A percentile compares a stretch with the other conserved stretches of the same genome.
Conservation (phyloP, 495 filamentous ascomycete species). For the Penicillium egyptiacum region DNA sequence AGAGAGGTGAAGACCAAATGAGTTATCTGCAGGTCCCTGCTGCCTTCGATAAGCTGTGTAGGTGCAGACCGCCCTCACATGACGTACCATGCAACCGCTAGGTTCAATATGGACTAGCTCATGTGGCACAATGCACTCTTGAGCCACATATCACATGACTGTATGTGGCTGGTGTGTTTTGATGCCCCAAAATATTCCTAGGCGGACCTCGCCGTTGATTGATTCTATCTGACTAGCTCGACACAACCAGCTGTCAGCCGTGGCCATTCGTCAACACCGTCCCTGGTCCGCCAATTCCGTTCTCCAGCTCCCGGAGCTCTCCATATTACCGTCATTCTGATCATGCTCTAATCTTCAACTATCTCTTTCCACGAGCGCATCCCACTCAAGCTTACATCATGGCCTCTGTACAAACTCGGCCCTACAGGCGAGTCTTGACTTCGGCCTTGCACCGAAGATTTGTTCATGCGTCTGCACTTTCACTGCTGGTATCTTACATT, state of each 20-base stretch:
- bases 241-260: conserved; percentile 8
- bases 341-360: conserved; percentile 38
- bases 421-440: conserved; percentile 88
- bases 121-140: conserved; percentile 11
- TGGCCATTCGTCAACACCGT: conserved; percentile 9
- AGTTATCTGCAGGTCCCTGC: conserved; percentile 18
- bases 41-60: conserved; percentile 24
- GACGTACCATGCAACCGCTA: conserved; percentile 30
- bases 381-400: conserved; percentile 41
- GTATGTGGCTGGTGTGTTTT: conserved; percentile 44
- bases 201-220: conserved; percentile 14
- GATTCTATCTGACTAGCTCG: conserved; percentile 17
- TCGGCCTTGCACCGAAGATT: conserved; percentile 87
- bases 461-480: conserved; percentile 64
- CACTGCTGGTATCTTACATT: conserved; percentile 70
- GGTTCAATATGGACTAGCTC: conserved; percentile 18
- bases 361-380: conserved; percentile 27
- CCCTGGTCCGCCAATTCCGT: conserved; percentile 3
- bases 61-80: conserved; percentile 40
- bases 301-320: conserved; percentile 13
- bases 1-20: conserved; percentile 11
- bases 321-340: conserved; percentile 25
- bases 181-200: conserved; percentile 38
- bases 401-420: conserved; percentile 49
- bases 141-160: conserved; percentile 28